phyloP scores from a whole-genome alignment of 192 early-diverging fungal genomes.

The Helicostylum pulchrum region DNA sequence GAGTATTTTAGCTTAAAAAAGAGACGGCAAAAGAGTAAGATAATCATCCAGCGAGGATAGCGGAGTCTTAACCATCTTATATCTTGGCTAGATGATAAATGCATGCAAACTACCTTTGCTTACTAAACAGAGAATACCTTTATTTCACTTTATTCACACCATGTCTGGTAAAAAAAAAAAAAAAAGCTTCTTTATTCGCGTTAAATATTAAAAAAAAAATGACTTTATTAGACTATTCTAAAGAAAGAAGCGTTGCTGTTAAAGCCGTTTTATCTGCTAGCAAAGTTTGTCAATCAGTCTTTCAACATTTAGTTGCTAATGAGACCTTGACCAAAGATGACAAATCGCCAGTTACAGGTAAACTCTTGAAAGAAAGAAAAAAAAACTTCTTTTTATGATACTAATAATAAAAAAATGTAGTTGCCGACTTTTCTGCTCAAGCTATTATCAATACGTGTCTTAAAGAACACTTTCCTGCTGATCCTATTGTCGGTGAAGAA shows the following conservation, averaged over 20 bases:
- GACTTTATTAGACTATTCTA: slow-evolving; percentile 9
- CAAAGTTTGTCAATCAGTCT: slow-evolving; percentile 87
- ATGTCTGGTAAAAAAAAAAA: too few species aligned
- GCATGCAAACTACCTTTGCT: too few species aligned
- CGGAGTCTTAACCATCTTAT: too few species aligned
- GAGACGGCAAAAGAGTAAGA: too few species aligned
- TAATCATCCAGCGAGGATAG: too few species aligned
- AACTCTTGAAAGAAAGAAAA: not conserved
- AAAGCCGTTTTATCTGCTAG: slow-evolving; percentile 86
- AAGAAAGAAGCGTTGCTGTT: slow-evolving; percentile 82
- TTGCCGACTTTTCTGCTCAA: slow-evolving; percentile 95
- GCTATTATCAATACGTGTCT: slow-evolving; percentile 89
- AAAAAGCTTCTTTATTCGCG: too few species aligned
- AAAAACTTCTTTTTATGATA: too few species aligned
- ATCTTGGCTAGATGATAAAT: too few species aligned
- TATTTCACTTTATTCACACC: too few species aligned
- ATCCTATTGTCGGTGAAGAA: slow-evolving; percentile 96
- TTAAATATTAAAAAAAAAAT: too few species aligned
- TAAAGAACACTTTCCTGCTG: slow-evolving; percentile 72
- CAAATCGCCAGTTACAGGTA: slow-evolving; percentile 93
- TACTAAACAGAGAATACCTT: too few species aligned
- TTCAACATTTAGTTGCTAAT: slow-evolving; percentile 73
- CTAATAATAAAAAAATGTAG: slow-evolving; percentile 30
- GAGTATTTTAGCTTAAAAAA: too few species aligned
- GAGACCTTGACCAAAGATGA: slow-evolving; percentile 91